Evolutionary conservation across 108 stramenopile genomes (phyloP), one percentile per base, ranked within the genome.

Genomic region (Cyclotella distinguenda): DNA sequence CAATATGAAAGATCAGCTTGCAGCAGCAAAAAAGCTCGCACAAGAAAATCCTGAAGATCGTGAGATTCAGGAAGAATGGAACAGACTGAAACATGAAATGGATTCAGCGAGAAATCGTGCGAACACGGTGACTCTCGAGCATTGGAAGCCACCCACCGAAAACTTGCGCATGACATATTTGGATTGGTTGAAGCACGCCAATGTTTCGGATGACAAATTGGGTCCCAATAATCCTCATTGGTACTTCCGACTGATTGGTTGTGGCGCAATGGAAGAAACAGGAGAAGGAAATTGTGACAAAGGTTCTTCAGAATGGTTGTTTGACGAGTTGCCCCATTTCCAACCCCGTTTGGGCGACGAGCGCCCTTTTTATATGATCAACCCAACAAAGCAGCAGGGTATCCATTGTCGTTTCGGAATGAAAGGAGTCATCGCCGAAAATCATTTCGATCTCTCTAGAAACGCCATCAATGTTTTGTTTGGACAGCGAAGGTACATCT

Each of bases 331-430:
- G 28, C 80, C 95, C 38, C 82, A 94, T 34, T 98, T 95, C 68
- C 49, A 80, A 36, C 87, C 88, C 2, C 64, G 64, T 1, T 19
- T 31, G 6, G 58, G 64, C 1, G 57, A 81, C 23, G 74, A 79
- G 7, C 74, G 67, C 4, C 45, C 76, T 18, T 84, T 96, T 19
- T 97, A 94, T 81, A 87, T 98, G 78, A 83, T 93, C 8, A 85
- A 97, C 7, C 95, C 96, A 11, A 33, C 61, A 13, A 54, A 78
- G 6, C 90, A 95, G 55, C 79, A 90, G 25, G 99, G 99, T 7
- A 96, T 98, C 58, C 96, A 98, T 73, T 98, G 98, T 63, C 82
- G 98, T 15, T 96, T 98, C 62, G 98, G 98, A 30, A 94, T 94
- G 89, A 84, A 84, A 40, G 93, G 94, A 11, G 91, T 95, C 6